Conservation (phyloP, 2,329 filamentous ascomycete genomes). For the Ophiocordyceps australis region DNA sequence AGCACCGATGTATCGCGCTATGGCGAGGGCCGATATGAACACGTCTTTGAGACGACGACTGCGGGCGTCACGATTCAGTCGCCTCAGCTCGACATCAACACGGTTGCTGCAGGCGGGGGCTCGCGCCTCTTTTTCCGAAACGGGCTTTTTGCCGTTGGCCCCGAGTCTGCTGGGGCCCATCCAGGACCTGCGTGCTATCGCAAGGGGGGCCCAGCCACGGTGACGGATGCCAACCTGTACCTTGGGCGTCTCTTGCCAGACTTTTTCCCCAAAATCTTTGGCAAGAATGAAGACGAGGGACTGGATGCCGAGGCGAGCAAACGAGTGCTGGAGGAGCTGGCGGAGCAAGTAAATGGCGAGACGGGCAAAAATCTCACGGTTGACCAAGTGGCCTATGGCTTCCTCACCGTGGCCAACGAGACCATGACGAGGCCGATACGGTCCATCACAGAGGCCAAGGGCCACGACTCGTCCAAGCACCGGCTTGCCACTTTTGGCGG, state of each 20-base stretch:
- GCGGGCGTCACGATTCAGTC: constrained; percentile 64
- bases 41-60: constrained; percentile 54
- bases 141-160: constrained; percentile 55
- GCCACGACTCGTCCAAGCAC: constrained; percentile 15
- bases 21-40: constrained; percentile 22
- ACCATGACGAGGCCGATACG: constrained; percentile 17
- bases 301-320: constrained; percentile 21
- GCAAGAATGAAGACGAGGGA: constrained; percentile 6
- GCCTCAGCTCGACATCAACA: constrained; percentile 68
- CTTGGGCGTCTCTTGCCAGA: constrained; percentile 41
- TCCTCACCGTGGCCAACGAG: constrained; percentile 17
- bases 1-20: constrained; percentile 59
- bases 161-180: constrained; percentile 52
- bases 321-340: constrained; percentile 21
- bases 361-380: constrained; percentile 11
- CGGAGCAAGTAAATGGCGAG: constrained; percentile 20
- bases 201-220: constrained; percentile 53
- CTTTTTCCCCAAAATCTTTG: constrained; percentile 48
- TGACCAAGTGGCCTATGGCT: constrained; percentile 17
- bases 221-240: constrained; percentile 55
- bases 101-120: constrained; percentile 61
- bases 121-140: constrained; percentile 53
- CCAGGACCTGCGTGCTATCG: constrained; percentile 57
- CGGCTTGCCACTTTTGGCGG: constrained; percentile 18
- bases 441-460: constrained; percentile 15